Evolutionary conservation across 2,329 filamentous ascomycete species (phyloP).

Genomic region (Fusarium sp.): DNA sequence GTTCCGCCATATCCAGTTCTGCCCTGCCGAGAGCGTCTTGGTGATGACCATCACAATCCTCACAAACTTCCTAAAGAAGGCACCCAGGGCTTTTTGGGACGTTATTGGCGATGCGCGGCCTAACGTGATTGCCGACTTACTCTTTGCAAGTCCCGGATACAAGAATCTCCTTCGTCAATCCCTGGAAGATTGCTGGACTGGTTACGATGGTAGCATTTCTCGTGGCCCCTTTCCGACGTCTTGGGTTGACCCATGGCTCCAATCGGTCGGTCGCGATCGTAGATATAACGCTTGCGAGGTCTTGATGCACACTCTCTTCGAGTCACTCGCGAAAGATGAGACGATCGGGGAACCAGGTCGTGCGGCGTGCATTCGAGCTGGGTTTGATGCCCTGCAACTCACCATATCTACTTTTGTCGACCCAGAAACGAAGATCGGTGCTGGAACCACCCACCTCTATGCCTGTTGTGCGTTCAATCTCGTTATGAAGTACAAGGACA

Average conservation of each 20-base stretch:
- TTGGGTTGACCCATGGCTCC: constrained; percentile 84
- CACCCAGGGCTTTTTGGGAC: constrained; percentile 87
- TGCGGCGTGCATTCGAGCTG: constrained; percentile 72
- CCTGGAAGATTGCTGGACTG: constrained; percentile 59
- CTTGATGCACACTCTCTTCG: constrained; percentile 80
- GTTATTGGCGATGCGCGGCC: constrained; percentile 85
- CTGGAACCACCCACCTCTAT: constrained; percentile 69
- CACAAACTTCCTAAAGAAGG: constrained; percentile 77
- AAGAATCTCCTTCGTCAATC: constrained; percentile 72
- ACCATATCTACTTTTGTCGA: constrained; percentile 69
- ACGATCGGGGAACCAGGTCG: constrained; percentile 68
- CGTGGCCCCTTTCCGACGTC: constrained; percentile 74
- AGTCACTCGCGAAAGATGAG: constrained; percentile 68
- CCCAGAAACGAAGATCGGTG: constrained; percentile 57
- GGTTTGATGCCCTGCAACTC: constrained; percentile 69
- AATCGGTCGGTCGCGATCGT: constrained; percentile 80
- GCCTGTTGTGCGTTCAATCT: constrained; percentile 75
- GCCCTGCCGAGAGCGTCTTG: constrained; percentile 69
- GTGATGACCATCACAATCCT: constrained; percentile 78
- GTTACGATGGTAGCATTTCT: constrained; percentile 58
- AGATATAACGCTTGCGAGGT: constrained; percentile 84
- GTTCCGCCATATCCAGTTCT: constrained; percentile 65
- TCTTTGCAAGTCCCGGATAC: constrained; percentile 79
- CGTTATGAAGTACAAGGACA: constrained; percentile 70
- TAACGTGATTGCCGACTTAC: constrained; percentile 83